Base-by-base conservation (phyloP, 371 early-diverging fungal species). In the Mortierella sp. region DNA sequence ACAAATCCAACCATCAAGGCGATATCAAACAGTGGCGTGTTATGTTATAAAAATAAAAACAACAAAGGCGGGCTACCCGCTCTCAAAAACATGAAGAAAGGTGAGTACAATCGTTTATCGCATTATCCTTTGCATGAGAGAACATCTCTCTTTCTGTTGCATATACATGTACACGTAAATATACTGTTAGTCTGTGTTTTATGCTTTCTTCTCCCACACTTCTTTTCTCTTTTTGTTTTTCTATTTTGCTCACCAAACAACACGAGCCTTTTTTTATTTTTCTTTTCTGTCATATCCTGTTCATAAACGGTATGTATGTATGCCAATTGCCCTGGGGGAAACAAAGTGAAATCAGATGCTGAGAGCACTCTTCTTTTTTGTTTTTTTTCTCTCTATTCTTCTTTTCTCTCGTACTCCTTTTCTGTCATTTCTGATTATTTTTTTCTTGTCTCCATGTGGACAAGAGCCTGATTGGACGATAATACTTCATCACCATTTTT, bases 91-190 rank as follows among this genome's bases (percentile, higher is more conserved):
- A 50, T 3, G 38, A 34, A 63, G 21, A 55, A 63, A 34, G 38
- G 31, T 16, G 63, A 63, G 63, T 63, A 63, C 63, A 63, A 63
- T 63, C 63, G 63, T 63, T 63, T 63, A 63, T 63, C 63, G 63
- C 63, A 63, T 63, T 63, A 63, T 63, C 63, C 34, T 63, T 28
- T 63, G 63, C 63, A 63, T 63, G 63, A 63, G 34, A 63, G 63
- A 63, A 63, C 34, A 63, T 63, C 63, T 63, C 31, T 60, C 28
- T 3, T 58, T 58, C 11, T 58, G 28, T 28, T 60, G 14, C 28
- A 26, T 13, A 0, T 50, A 14, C 50, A 38, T 16, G 50, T 50
- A 50, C 42, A 38, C 5, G 42, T 38, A 38, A 1, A 38, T 38
- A 5, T 38, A 38, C 42, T 38, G 42, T 38, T 38, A 38, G 42